Conservation (phyloP, 257 asterid genomes). For the Buddleja alternifolia region DNA sequence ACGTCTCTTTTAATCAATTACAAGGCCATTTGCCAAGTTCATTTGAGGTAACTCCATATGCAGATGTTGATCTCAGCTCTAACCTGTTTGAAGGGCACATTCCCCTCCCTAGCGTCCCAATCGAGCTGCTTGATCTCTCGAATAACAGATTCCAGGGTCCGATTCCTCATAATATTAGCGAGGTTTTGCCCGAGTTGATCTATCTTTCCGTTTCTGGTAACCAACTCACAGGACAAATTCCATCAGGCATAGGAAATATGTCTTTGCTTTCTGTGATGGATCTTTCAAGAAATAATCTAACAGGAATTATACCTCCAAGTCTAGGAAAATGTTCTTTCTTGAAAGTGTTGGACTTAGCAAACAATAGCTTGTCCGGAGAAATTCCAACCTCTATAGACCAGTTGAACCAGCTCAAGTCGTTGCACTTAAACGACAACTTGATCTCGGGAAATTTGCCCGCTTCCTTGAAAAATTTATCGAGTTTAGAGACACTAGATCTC, state of each 20-base stretch:
- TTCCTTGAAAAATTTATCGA: conserved; percentile 42
- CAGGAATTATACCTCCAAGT: conserved; percentile 52
- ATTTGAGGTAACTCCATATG: conserved; percentile 39
- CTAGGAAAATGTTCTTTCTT: conserved; percentile 39
- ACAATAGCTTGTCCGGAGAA: conserved; percentile 44
- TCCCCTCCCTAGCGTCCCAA: conserved; percentile 42
- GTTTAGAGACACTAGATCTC: conserved; percentile 55
- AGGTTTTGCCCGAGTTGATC: conserved; percentile 44
- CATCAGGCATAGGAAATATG: conserved; percentile 47
- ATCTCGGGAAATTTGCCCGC: conserved; percentile 46
- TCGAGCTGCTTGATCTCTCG: conserved; percentile 57
- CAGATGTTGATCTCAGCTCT: conserved; percentile 53
- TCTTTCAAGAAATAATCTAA: conserved; percentile 48
- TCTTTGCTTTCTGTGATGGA: conserved; percentile 40
- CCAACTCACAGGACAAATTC: conserved; percentile 46
- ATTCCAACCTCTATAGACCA: conserved; percentile 51
- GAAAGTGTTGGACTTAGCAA: conserved; percentile 46
- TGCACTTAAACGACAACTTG: conserved; percentile 49
- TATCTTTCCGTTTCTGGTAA: conserved; percentile 52
- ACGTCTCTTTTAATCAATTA: conserved; percentile 52
- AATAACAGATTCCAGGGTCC: conserved; percentile 47
- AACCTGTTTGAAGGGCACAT: conserved; percentile 49
- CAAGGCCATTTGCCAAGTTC: conserved; percentile 47
- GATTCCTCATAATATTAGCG: conserved; percentile 48
- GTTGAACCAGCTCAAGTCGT: conserved; percentile 41